A percentile compares a stretch with the other conserved stretches of the same genome.
Evolutionary conservation across 805 yeast genomes (phyloP).

Genomic region (Candida nitratophila): DNA sequence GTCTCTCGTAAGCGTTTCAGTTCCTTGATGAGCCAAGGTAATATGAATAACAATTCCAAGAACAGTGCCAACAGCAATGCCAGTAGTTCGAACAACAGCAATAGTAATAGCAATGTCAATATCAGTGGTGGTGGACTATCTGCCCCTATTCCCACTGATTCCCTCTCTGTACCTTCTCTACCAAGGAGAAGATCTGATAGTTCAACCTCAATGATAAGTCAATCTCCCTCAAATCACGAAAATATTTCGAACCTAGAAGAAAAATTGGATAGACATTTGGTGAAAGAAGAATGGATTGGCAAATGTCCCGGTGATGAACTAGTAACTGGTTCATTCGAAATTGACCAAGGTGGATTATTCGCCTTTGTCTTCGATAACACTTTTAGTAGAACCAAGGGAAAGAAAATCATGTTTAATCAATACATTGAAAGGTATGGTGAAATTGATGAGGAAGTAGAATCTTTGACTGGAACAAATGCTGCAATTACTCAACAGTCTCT

Average conservation of each 20-base stretch:
- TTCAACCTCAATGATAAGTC: conserved; percentile 29
- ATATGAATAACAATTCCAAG: neutral
- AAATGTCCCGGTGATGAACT: conserved; percentile 53
- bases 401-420: conserved; percentile 66
- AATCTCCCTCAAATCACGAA: conserved; percentile 25
- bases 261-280: conserved; percentile 46
- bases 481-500: neutral
- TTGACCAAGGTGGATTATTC: conserved; percentile 57
- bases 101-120: neutral
- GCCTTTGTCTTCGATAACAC: conserved; percentile 93
- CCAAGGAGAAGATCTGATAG: conserved; percentile 10
- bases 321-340: conserved; percentile 55
- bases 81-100: neutral
- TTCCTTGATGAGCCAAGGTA: conserved; percentile 1
- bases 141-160: too few relatives aligned
- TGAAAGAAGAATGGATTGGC: conserved; percentile 47
- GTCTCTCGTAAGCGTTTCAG: conserved; percentile 22
- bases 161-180: conserved; percentile 5
- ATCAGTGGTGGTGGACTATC: too few relatives aligned
- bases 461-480: neutral
- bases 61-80: neutral
- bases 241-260: conserved; percentile 34
- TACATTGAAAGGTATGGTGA: conserved; percentile 19
- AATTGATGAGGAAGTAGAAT: neutral
- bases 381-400: conserved; percentile 77